Base-by-base conservation (phyloP, 768 basidiomycete genomes). In the Tremella mesenterica region DNA sequence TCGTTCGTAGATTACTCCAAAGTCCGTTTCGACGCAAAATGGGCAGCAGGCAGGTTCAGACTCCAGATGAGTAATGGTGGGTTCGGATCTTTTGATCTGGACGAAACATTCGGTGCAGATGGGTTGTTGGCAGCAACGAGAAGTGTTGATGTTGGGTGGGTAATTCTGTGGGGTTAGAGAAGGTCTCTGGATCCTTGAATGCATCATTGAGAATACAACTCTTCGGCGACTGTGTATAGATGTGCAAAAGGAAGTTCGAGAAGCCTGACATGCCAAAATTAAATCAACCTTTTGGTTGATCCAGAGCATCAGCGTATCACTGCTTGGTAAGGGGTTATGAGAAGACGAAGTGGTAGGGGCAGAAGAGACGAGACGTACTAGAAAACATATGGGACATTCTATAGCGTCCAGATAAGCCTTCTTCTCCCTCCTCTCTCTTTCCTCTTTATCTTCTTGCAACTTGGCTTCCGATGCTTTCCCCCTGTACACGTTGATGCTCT, bases 81-180 rank as follows among this genome's bases (percentile, higher is more conserved):
- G 90, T 58, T 99, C 95, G 30, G 81, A 82, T 50, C 95, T 85
- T 77, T 96, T 97, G 76, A 99, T 97, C 76, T 96, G 93, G 20
- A 96, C 90, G 68, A 99, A 97, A 71, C 95, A 99, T 75, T 99
- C 95, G 31, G 95, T 96, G 72, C 95, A 99, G 57, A 99, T 93
- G 20, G 88, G 85, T 63, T 99, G 95, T 78, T 93, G 92, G 72
- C 95, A 99, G 72, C 95, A 99, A 69, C 95, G 81, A 33, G 95
- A 96, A 64, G 84, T 85, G 70, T 97, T 96, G 75, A 96, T 95
- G 74, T 96, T 93, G 43, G 86, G 80, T 21, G 95, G 95, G 69
- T 96, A 99, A 74, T 93, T 96, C 93, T 99, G 69, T 23, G 25
- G n/a, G n/a, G n/a, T n/a, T n/a, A n/a, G n/a, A n/a, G n/a, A n/a